phyloP scores from a whole-genome alignment of 2,329 filamentous ascomycete genomes.

The Albifimbria verrucaria region DNA sequence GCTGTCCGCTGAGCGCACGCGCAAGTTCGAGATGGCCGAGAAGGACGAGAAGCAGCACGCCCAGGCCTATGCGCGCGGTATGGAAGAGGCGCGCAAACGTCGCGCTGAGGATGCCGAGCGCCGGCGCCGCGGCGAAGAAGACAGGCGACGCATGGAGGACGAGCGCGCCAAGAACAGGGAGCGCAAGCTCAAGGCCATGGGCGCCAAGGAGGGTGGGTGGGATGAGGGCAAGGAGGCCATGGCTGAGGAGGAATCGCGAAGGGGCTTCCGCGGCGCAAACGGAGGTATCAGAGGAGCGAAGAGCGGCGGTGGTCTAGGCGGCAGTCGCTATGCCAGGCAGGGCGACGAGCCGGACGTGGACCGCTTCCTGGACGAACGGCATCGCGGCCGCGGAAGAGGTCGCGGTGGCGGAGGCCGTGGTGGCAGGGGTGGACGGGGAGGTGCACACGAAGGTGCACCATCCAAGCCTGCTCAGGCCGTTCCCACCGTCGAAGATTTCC shows the following conservation, averaged over 20 bases:
- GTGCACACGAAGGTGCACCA: conserved; percentile 13
- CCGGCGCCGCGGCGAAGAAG: conserved; percentile 48
- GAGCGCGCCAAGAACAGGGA: conserved; percentile 59
- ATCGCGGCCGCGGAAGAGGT: conserved; percentile 26
- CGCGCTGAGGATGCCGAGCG: conserved; percentile 51
- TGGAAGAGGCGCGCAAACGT: conserved; percentile 52
- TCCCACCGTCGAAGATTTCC: conserved; percentile 31
- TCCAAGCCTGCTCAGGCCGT: conserved; percentile 14
- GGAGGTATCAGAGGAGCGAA: conserved; percentile 37
- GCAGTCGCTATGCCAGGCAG: conserved; percentile 39
- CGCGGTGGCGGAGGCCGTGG: conserved; percentile 28
- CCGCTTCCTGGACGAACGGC: conserved; percentile 32
- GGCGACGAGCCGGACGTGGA: conserved; percentile 31
- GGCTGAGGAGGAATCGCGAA: conserved; percentile 36
- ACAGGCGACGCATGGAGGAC: conserved; percentile 50
- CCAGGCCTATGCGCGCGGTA: conserved; percentile 49
- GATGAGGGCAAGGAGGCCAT: conserved; percentile 53
- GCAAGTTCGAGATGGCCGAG: conserved; percentile 57
- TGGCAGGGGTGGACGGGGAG: conserved; percentile 29
- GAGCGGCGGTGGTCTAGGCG: conserved; percentile 31
- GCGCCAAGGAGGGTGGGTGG: conserved; percentile 52
- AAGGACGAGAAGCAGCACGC: conserved; percentile 55
- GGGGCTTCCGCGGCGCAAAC: conserved; percentile 40
- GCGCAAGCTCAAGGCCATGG: conserved; percentile 58
- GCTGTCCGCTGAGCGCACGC: conserved; percentile 53